Conservation (phyloP, 768 basidiomycete genomes). For the Hydnomerulius pinastri region DNA sequence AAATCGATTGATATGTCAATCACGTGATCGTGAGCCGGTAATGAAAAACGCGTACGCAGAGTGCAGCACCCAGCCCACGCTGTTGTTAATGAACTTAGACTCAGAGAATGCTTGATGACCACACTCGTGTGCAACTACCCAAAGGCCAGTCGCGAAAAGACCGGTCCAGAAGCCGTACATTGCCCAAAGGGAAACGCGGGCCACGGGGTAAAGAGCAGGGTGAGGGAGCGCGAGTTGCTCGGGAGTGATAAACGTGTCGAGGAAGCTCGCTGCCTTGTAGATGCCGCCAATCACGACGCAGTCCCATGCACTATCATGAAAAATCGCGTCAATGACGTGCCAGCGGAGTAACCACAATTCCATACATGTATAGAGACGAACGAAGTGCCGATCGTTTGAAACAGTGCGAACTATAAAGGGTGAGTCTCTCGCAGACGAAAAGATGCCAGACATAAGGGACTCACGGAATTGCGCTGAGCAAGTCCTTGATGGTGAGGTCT, state of each 20-base stretch:
- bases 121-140: conserved; percentile 94
- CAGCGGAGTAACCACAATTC: background rate
- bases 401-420: conserved; percentile 67
- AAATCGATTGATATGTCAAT: conserved; percentile 11
- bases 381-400: conserved; percentile 85
- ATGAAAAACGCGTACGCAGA: conserved; percentile 61
- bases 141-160: conserved; percentile 87
- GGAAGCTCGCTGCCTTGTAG: conserved; percentile 66
- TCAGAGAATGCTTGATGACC: conserved; percentile 97
- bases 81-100: conserved; percentile 88
- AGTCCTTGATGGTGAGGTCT: conserved; percentile 84
- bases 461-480: conserved; percentile 82
- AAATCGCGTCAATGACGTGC: conserved; percentile 14
- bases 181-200: conserved; percentile 72
- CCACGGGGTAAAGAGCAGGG: conserved; percentile 61
- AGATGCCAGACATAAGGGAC: too few species aligned
- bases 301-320: conserved; percentile 65
- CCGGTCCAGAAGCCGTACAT: conserved; percentile 82
- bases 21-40: conserved; percentile 19
- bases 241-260: conserved; percentile 64
- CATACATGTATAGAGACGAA: conserved; percentile 79
- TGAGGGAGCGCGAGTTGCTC: conserved; percentile 55
- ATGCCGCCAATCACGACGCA: conserved; percentile 63
- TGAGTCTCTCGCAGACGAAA: background rate
- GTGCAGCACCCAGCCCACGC: conserved; percentile 90